These are phyloP conservation scores for Fusarium annulatum DNA, from an alignment of 2,329 filamentous ascomycete genomes.

Conservation along the genomic window DNA sequence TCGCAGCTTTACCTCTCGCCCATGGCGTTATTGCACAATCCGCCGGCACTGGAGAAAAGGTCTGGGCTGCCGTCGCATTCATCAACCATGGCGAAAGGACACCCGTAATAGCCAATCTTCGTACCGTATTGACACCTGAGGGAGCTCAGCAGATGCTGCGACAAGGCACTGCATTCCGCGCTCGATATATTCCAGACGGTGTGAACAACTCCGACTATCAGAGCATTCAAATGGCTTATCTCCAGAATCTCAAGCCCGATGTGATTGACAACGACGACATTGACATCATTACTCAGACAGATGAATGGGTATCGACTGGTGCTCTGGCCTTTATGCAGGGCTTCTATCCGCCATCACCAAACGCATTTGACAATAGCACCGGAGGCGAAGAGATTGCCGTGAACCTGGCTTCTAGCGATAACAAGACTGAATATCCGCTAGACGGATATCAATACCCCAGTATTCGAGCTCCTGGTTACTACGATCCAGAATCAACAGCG, in stretches of 20 bases:
- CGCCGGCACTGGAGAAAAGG: slow-evolving; percentile 48
- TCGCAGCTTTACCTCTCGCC: slow-evolving; percentile 35
- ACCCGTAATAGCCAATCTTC: slow-evolving; percentile 50
- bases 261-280: slow-evolving; percentile 63
- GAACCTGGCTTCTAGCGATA: slow-evolving; percentile 50
- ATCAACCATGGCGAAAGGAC: slow-evolving; percentile 66
- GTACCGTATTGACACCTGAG: slow-evolving; percentile 59
- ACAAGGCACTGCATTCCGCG: slow-evolving; percentile 61
- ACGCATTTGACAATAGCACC: slow-evolving; percentile 44
- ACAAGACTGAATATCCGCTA: slow-evolving; percentile 72
- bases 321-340: slow-evolving; percentile 85
- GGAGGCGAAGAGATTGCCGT: slow-evolving; percentile 57
- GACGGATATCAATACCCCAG: slow-evolving; percentile 84
- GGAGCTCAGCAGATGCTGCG: slow-evolving; percentile 64
- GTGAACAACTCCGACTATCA: slow-evolving; percentile 42
- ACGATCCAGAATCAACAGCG: slow-evolving; percentile 60
- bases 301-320: slow-evolving; percentile 69
- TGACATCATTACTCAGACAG: slow-evolving; percentile 53
- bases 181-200: slow-evolving; percentile 57
- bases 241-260: slow-evolving; percentile 56
- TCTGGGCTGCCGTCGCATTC: slow-evolving; percentile 63
- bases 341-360: slow-evolving; percentile 78
- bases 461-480: slow-evolving; percentile 63
- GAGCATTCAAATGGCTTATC: slow-evolving; percentile 47
- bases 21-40: slow-evolving; percentile 47